Conservation (phyloP, 345 rosid species). For the Lagerstroemia speciosa region DNA sequence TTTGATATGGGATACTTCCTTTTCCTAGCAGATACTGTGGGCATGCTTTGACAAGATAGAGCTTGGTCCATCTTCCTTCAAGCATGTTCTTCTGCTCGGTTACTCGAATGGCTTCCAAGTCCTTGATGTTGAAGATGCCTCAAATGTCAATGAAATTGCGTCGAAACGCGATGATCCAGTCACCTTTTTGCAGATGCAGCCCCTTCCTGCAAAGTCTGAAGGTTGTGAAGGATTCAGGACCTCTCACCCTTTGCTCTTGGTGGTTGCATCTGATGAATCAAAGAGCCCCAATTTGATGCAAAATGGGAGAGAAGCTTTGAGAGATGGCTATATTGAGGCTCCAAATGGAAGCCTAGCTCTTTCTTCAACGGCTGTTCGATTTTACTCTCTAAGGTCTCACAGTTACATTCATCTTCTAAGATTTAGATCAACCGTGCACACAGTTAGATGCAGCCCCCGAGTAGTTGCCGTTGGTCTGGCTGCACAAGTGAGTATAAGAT, state of each 20-base stretch:
- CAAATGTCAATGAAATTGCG: slow-evolving; percentile 64
- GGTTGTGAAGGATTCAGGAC: slow-evolving; percentile 69
- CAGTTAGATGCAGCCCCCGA: slow-evolving; percentile 86
- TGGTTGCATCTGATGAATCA: slow-evolving; percentile 80
- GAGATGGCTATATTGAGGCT: slow-evolving; percentile 49
- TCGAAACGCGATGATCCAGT: slow-evolving; percentile 84
- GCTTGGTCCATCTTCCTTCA: slow-evolving; percentile 47
- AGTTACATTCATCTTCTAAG: slow-evolving; percentile 82
- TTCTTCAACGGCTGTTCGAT: slow-evolving; percentile 73
- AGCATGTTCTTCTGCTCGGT: slow-evolving; percentile 72
- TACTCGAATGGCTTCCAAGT: slow-evolving; percentile 93
- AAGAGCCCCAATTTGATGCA: slow-evolving; percentile 29
- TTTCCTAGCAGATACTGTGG: slow-evolving; percentile 68
- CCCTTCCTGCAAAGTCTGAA: slow-evolving; percentile 60
- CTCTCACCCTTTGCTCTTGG: slow-evolving; percentile 87
- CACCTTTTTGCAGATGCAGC: slow-evolving; percentile 82
- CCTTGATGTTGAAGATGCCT: slow-evolving; percentile 76
- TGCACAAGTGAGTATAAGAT: slow-evolving; percentile 56
- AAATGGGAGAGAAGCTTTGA: slow-evolving; percentile 55
- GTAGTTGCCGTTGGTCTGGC: slow-evolving; percentile 86
- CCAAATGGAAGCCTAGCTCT: slow-evolving; percentile 36
- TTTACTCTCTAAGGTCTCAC: slow-evolving; percentile 82
- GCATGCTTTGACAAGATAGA: slow-evolving; percentile 74
- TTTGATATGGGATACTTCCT: slow-evolving; percentile 1
- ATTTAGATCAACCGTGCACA: slow-evolving; percentile 82